Evolutionary conservation across 257 asterid genomes (phyloP), one percentile per base, ranked within the genome.

Genomic region (Fraxinus excelsior): DNA sequence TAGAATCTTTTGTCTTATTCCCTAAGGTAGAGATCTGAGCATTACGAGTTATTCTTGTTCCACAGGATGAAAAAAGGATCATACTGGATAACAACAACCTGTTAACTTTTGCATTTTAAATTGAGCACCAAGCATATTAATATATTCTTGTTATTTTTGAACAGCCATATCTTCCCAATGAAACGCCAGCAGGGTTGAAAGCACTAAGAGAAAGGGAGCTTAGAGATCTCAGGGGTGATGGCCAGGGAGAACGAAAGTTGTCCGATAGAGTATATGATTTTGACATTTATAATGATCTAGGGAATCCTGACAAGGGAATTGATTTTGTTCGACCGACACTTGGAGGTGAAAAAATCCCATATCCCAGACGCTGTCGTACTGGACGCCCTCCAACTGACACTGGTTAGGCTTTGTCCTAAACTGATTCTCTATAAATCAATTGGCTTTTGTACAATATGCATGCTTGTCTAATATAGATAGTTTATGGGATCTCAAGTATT

Each of bases 321-420:
- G 99, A 96, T 31, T 90, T 42, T 38, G 97, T 94, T 79, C 92
- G 99, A 14, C 98, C 98, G 0, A 29, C 40, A 1, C 90, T 93
- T 7, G 98, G 99, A 0, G 98, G 99, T 4, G 81, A 85, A 12
- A 73, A 81, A 40, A 88, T 84, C 11, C 94, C 98, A 0, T 96
- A 89, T 75, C 97, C 99, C 4, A 85, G 99, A 82, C 93, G 99
- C 29, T 96, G 99, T 70, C 92, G 98, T 1, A 89, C 97, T 1
- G 99, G 98, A 5, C 94, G 97, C 16, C 78, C 83, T 72, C 91
- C 97, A 16, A 79, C 90, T 1, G 86, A 88, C 71, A 87, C 97
- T n/a, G 97, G 99, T 95, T 44, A 68, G 93, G 77, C 10, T 64
- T 10, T 56, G 35, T 31, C 35, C 9, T 32, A 56, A 62, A 37